phyloP scores from a whole-genome alignment of 208 protist genomes.

The Crithidia fasciculata region DNA sequence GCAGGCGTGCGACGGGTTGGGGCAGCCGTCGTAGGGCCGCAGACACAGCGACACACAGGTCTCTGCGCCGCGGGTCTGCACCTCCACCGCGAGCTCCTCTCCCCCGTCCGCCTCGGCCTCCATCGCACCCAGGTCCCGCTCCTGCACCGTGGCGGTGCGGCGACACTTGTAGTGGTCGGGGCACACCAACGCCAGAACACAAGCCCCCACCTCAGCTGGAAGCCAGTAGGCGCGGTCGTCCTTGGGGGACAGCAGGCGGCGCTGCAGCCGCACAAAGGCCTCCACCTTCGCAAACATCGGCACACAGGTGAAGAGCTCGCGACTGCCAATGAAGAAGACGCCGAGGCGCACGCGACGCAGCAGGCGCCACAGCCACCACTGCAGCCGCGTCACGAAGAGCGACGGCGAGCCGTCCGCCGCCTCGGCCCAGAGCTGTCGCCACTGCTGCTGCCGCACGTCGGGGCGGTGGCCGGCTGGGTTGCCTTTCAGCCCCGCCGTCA shows the following conservation, averaged over 20 bases:
- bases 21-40: conserved; percentile 62
- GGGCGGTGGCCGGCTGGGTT: conserved; percentile 25
- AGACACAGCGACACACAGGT: conserved; percentile 75
- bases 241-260: conserved; percentile 31
- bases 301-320: conserved; percentile 64
- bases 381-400: conserved; percentile 61
- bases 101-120: conserved; percentile 19
- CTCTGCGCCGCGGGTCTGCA: conserved; percentile 57
- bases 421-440: conserved; percentile 39
- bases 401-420: conserved; percentile 32
- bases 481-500: conserved; percentile 22
- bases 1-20: conserved; percentile 71
- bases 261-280: conserved; percentile 59
- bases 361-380: conserved; percentile 80
- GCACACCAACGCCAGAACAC: conserved; percentile 70
- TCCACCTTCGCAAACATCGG: conserved; percentile 64
- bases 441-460: conserved; percentile 37
- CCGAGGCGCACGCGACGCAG: conserved; percentile 58
- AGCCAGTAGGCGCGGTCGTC: conserved; percentile 69
- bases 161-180: conserved; percentile 76
- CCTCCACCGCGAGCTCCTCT: conserved; percentile 19
- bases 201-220: conserved; percentile 47
- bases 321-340: conserved; percentile 69
- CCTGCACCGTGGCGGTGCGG: conserved; percentile 59
- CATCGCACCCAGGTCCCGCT: conserved; percentile 15